Conservation (phyloP, 169 alveolate genomes). For the Babesia ovata region DNA sequence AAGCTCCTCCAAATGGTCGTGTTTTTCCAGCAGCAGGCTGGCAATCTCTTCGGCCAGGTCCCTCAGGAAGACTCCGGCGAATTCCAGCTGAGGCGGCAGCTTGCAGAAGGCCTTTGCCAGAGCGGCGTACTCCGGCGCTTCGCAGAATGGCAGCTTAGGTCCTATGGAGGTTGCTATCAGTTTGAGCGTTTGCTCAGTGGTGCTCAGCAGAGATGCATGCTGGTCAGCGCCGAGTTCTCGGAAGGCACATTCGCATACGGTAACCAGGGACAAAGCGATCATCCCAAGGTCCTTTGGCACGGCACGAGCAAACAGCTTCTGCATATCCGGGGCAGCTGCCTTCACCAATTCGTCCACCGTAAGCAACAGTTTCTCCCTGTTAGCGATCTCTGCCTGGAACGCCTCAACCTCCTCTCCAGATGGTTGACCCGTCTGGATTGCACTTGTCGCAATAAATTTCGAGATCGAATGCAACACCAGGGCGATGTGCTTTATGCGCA, state of each 20-base stretch:
- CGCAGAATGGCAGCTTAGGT: conserved; percentile 57
- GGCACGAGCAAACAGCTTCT: conserved; percentile 28
- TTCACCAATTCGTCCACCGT: conserved; percentile 42
- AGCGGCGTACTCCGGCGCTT: conserved; percentile 56
- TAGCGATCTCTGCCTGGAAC: conserved; percentile 19
- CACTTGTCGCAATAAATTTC: conserved; percentile 30
- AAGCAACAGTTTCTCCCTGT: conserved; percentile 16
- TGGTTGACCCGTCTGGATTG: neutral
- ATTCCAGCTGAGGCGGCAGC: conserved; percentile 26
- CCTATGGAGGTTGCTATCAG: conserved; percentile 24
- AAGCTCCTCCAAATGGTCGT: conserved; percentile 38
- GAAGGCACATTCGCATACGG: conserved; percentile 29
- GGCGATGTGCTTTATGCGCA: conserved; percentile 58
- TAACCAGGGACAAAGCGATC: conserved; percentile 61
- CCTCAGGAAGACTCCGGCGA: conserved; percentile 34
- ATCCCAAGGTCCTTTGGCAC: conserved; percentile 66
- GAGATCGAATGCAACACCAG: conserved; percentile 56
- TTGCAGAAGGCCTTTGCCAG: conserved; percentile 49
- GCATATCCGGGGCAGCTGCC: conserved; percentile 9
- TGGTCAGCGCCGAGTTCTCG: conserved; percentile 26
- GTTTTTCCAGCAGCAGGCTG: conserved; percentile 42
- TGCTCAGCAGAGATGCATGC: conserved; percentile 1
- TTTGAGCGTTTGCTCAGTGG: conserved; percentile 20
- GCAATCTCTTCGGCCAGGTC: conserved; percentile 54
- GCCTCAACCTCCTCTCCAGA: neutral